Evolutionary conservation across 805 yeast species (phyloP).

Genomic region (Ogataea salicorniae): DNA sequence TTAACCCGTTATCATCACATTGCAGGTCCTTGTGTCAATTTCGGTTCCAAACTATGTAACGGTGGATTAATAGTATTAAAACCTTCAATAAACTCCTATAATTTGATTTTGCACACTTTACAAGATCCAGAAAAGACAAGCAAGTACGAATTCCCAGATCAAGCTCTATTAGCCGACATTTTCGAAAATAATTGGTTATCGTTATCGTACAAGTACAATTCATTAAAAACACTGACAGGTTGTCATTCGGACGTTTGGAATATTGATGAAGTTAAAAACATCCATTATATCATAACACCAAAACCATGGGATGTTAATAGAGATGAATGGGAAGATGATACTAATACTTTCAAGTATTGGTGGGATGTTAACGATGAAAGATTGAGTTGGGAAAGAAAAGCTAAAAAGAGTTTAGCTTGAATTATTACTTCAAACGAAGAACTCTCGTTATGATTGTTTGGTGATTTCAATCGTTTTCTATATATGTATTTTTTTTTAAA

Average conservation of each 20-base stretch:
- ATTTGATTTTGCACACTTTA: constrained; percentile 38
- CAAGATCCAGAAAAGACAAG: constrained; percentile 32
- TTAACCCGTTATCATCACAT: constrained; percentile 10
- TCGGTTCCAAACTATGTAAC: constrained; percentile 47
- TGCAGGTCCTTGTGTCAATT: constrained; percentile 37
- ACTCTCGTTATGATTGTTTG: too few relatives aligned
- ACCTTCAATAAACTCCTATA: constrained; percentile 35
- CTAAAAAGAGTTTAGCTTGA: neutral
- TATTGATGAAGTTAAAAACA: constrained; percentile 44
- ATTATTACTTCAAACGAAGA: too few relatives aligned
- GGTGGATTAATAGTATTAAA: constrained; percentile 53
- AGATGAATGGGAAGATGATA: constrained; percentile 31
- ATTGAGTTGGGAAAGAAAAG: constrained; percentile 3
- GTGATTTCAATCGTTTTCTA: too few relatives aligned
- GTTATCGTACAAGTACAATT: constrained; percentile 48
- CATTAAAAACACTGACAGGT: constrained; percentile 45
- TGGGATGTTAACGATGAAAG: constrained; percentile 40
- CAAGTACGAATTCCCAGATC: constrained; percentile 53
- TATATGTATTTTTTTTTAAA: too few relatives aligned
- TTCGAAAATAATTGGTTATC: constrained; percentile 47
- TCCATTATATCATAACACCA: constrained; percentile 53
- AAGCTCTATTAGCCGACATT: constrained; percentile 49
- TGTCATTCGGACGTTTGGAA: constrained; percentile 46
- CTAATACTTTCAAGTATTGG: constrained; percentile 49
- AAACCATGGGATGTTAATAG: constrained; percentile 53